phyloP scores from a whole-genome alignment of 345 rosid genomes.

The Turnera subulata region DNA sequence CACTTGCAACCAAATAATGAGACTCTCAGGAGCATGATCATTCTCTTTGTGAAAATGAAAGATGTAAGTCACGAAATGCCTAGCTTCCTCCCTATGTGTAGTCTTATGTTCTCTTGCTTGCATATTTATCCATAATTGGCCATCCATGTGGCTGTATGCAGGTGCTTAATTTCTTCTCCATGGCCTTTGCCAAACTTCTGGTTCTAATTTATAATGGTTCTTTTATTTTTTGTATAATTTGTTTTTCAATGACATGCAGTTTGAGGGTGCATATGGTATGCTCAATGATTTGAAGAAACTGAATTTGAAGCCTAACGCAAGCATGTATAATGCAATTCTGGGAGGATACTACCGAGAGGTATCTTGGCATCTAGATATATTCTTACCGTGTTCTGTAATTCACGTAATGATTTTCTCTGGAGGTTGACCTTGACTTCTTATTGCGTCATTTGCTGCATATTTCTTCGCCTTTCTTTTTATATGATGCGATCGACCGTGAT shows the following conservation, averaged over 20 bases:
- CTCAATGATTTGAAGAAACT: conserved; percentile 55
- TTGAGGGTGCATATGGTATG: conserved; percentile 65
- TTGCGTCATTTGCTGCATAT: background rate
- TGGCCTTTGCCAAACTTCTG: conserved; percentile 5
- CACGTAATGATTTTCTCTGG: conserved; percentile 4
- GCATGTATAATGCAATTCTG: conserved; percentile 76
- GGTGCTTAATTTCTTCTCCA: conserved; percentile 1
- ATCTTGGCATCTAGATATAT: conserved; percentile 9
- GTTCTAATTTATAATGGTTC: conserved; percentile 1
- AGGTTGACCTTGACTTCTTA: background rate
- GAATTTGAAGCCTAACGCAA: conserved; percentile 48
- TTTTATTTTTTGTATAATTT: too few species aligned
- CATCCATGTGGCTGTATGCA: background rate
- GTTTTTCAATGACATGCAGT: conserved; percentile 42
- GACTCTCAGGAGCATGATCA: conserved; percentile 68
- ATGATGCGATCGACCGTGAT: background rate
- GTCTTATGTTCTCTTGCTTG: background rate
- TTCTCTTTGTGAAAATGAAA: conserved; percentile 58
- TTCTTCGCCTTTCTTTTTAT: background rate
- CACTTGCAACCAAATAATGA: conserved; percentile 60
- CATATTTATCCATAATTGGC: background rate
- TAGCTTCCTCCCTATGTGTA: background rate
- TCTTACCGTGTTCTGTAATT: conserved; percentile 2
- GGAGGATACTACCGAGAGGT: conserved; percentile 83
- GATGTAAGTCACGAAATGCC: conserved; percentile 51